Base-by-base conservation (phyloP, 78 protist genomes). In the Fonticula alba region DNA sequence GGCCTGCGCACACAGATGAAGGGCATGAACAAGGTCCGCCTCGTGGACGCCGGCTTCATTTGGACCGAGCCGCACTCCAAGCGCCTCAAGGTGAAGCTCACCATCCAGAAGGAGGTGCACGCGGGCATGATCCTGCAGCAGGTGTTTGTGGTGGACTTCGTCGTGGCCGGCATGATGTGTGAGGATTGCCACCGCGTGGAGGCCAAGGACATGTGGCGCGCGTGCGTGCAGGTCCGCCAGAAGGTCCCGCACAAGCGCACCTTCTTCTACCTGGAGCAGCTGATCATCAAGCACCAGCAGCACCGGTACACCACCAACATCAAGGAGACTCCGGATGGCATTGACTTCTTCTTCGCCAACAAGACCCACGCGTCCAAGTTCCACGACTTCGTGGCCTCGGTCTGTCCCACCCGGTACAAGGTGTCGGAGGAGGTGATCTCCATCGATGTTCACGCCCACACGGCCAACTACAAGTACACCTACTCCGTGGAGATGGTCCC, bases 41-140 rank as follows among this genome's bases (percentile, higher is more conserved):
- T 96, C 20, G 74, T 88, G 0, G 99, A 96, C 54, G 99, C 99
- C 10, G 68, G 75, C 19, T 96, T 92, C 66, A 47, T 93, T n/a
- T 96, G 98, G 98, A 96, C 99, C 0, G 99, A 96, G 73, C 98
- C 99, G 6, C 99, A 96, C 72, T 88, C 96, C 13, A 61, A 53
- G 36, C 76, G 99, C 13, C 40, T 96, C 55, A 84, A 85, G 40
- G 82, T 95, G 47, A 77, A 87, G 71, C 68, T 93, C 33, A 80
- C 90, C 43, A 71, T 95, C 15, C 97, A 92, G 63, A 85, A 87
- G 58, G 99, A 93, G 70, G 86, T 50, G 15, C 47, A 2, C 38
- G 27, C 69, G 24, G 46, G 46, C 43, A 71, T 81, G 31, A 73
- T 88, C 49, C 51, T 86, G 43, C 84, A 86, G 54, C 85, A 84